phyloP scores from a whole-genome alignment of 305 asterid genomes.

The Ruellia speciosa region DNA sequence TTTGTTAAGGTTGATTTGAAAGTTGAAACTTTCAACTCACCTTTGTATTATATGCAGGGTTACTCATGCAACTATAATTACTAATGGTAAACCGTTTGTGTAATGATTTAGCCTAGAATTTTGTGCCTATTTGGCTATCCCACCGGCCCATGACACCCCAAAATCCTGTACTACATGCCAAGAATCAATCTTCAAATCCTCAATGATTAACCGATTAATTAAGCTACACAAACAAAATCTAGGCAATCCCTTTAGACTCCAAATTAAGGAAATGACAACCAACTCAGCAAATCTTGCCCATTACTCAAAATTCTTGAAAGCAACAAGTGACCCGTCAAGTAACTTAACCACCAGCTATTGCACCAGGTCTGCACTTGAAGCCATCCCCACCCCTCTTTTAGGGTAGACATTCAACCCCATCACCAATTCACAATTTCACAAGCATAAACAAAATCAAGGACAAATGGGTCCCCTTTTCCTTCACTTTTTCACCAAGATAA shows the following conservation, averaged over 20 bases:
- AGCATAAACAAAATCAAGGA: background rate
- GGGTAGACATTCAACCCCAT: background rate
- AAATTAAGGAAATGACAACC: background rate
- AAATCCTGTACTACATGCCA: background rate
- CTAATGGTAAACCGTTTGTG: too few species aligned
- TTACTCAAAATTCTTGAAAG: constrained; percentile 12
- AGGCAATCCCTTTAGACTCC: background rate
- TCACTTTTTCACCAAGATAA: background rate
- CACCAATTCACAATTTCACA: background rate
- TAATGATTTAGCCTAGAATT: too few species aligned
- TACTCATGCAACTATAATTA: too few species aligned
- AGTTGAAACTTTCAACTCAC: too few species aligned
- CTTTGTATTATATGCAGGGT: too few species aligned
- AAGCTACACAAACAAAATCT: background rate
- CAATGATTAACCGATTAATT: background rate
- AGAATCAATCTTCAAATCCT: background rate
- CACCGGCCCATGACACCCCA: too few species aligned
- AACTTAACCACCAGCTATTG: background rate
- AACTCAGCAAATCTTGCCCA: constrained; percentile 7
- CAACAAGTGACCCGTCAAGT: background rate
- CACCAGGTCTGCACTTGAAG: background rate
- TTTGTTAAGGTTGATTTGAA: too few species aligned
- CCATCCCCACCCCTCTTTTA: background rate
- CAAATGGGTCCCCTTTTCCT: background rate
- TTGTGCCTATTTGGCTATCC: too few species aligned